These are phyloP conservation scores for Aspergillus cavernicola DNA, from an alignment of 495 filamentous ascomycete genomes.

Conservation along the genomic window DNA sequence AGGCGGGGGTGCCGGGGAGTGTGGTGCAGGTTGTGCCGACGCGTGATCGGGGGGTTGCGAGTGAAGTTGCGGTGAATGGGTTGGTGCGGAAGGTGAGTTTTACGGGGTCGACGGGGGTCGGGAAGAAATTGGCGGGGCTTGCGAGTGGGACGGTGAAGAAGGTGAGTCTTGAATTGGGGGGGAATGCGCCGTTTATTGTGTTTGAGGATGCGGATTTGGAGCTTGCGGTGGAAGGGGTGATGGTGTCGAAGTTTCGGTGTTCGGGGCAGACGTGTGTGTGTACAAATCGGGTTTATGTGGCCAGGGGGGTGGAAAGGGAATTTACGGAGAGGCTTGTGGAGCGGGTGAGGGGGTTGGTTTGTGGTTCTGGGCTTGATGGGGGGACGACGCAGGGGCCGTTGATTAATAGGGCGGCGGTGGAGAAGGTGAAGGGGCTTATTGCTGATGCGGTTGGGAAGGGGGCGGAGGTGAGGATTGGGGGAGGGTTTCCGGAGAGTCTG, in stretches of 20 bases:
- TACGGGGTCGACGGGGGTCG: slow-evolving; percentile 30
- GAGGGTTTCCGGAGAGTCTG: slow-evolving; percentile 4
- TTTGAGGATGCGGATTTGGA: slow-evolving; percentile 86
- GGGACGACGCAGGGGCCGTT: slow-evolving; percentile 70
- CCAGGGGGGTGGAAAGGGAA: slow-evolving; percentile 22
- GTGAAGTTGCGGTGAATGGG: slow-evolving; percentile 16
- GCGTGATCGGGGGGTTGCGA: slow-evolving; percentile 4
- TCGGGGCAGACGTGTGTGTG: slow-evolving; percentile 56
- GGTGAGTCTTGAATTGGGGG: slow-evolving; percentile 86
- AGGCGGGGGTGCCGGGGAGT: slow-evolving; percentile 46
- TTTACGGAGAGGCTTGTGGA: slow-evolving; percentile 51
- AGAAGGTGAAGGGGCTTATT: slow-evolving; percentile 68
- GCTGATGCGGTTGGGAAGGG: slow-evolving; percentile 59
- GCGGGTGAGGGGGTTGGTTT: slow-evolving; percentile 60
- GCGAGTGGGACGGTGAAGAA: slow-evolving; percentile 61
- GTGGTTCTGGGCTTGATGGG: slow-evolving; percentile 64
- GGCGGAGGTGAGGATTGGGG: slow-evolving; percentile 15
- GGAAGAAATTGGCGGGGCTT: slow-evolving; percentile 35
- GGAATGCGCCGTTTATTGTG: slow-evolving; percentile 80
- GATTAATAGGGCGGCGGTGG: slow-evolving; percentile 64
- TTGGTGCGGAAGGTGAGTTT: slow-evolving; percentile 50
- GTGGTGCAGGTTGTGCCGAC: slow-evolving; percentile 25
- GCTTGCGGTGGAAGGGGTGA: slow-evolving; percentile 72
- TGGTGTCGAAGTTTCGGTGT: slow-evolving; percentile 47
- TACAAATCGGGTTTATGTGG: slow-evolving; percentile 63